phyloP scores from a whole-genome alignment of 1,284 basidiomycete genomes.

The Fomitopsis pinicola region DNA sequence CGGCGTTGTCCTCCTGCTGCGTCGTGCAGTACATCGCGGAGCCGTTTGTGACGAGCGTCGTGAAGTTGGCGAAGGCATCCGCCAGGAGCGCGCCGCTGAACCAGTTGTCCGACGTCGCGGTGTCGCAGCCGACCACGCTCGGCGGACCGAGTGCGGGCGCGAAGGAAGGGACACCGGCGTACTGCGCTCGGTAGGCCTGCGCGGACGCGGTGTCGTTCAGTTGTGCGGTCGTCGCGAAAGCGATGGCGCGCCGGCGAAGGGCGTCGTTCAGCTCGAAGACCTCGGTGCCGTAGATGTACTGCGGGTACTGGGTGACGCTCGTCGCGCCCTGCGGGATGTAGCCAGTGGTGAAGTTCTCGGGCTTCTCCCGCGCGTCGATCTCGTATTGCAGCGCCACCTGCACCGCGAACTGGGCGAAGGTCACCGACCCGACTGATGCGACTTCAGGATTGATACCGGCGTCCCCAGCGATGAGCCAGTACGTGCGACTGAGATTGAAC shows the following conservation, averaged over 20 bases:
- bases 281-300: slow-evolving; percentile 43
- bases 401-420: slow-evolving; percentile 41
- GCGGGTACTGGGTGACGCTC: slow-evolving; percentile 28
- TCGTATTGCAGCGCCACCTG: slow-evolving; percentile 43
- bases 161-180: slow-evolving; percentile 21
- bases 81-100: slow-evolving; percentile 37
- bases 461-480: slow-evolving; percentile 45
- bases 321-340: slow-evolving; percentile 35
- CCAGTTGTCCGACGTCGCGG: slow-evolving; percentile 40
- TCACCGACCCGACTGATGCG: slow-evolving; percentile 38
- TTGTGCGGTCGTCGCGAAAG: slow-evolving; percentile 27
- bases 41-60: slow-evolving; percentile 34
- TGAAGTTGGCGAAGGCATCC: slow-evolving; percentile 39
- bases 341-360: slow-evolving; percentile 36
- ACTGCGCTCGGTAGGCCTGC: slow-evolving; percentile 30
- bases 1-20: slow-evolving; percentile 48
- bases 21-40: slow-evolving; percentile 37
- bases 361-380: slow-evolving; percentile 42
- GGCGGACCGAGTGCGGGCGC: slow-evolving; percentile 28
- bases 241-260: slow-evolving; percentile 30
- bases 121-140: slow-evolving; percentile 32
- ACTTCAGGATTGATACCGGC: slow-evolving; percentile 40
- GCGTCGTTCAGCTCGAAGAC: slow-evolving; percentile 46
- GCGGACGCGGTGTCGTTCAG: slow-evolving; percentile 34
- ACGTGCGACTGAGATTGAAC: slow-evolving; percentile 41